Evolutionary conservation across 1,139 yeast species (phyloP).

Genomic region (Geotrichum restrictum): DNA sequence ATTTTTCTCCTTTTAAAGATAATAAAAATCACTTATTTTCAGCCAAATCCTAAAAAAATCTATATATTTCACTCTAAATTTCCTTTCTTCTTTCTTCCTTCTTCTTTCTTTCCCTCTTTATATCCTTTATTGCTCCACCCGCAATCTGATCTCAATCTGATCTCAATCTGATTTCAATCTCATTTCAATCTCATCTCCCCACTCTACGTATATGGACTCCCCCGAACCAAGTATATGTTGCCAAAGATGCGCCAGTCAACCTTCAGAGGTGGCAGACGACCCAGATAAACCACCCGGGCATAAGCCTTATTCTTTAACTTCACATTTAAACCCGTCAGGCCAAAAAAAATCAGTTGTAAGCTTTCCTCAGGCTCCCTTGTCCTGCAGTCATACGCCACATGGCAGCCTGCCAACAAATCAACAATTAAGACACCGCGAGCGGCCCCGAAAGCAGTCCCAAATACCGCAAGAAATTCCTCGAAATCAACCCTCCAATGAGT

Average conservation of each 20-base stretch:
- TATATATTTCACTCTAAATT: neutral
- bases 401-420: neutral
- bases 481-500: neutral
- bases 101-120: neutral
- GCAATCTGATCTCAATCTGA: neutral
- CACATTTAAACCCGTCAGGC: neutral
- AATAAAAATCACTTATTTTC: too few relatives aligned
- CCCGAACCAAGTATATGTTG: constrained; percentile 2
- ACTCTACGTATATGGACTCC: constrained; percentile 13
- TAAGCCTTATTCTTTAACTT: neutral
- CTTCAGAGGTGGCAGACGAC: constrained; percentile 9
- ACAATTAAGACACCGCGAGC: neutral
- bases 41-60: too few relatives aligned
- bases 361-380: neutral
- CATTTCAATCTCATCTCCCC: neutral
- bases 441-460: too few relatives aligned
- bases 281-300: constrained; percentile 17
- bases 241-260: constrained; percentile 11
- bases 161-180: neutral
- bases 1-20: too few relatives aligned
- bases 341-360: neutral
- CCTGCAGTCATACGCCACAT: neutral
- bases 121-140: neutral
- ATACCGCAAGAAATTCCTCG: neutral
- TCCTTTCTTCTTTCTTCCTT: neutral